These are phyloP conservation scores for Eleusine indica DNA, from an alignment of 176 grass and related monocot genomes.

Conservation along the genomic window DNA sequence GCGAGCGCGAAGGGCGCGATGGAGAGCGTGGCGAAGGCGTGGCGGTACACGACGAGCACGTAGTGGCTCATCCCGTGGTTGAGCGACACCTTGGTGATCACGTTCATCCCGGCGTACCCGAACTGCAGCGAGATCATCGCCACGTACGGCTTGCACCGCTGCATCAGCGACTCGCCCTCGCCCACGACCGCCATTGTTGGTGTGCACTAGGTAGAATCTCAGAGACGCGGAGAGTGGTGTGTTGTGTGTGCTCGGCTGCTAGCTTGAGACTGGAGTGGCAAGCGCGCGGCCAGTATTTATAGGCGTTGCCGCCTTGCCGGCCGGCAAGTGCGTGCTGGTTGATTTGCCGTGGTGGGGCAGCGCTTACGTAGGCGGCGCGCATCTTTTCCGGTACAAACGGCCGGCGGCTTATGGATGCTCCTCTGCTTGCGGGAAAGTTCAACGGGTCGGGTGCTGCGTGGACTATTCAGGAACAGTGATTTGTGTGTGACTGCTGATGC, in stretches of 20 bases:
- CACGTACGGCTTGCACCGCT: slow-evolving; percentile 85
- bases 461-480: background rate
- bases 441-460: background rate
- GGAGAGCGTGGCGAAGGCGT: slow-evolving; percentile 96
- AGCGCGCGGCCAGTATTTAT: slow-evolving; percentile 37
- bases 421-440: slow-evolving; percentile 6
- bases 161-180: slow-evolving; percentile 51
- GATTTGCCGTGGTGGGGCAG: slow-evolving; percentile 31
- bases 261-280: slow-evolving; percentile 31
- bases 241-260: background rate
- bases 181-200: background rate
- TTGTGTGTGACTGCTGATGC: background rate
- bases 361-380: slow-evolving; percentile 10
- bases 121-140: slow-evolving; percentile 99
- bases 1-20: slow-evolving; percentile 94
- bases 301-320: background rate
- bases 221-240: background rate
- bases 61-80: slow-evolving; percentile 99
- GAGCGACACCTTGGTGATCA: slow-evolving; percentile 98
- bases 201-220: background rate
- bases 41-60: slow-evolving; percentile 97
- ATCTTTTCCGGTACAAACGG: background rate
- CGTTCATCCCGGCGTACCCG: slow-evolving; percentile 98
- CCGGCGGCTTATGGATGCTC: background rate
- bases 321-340: background rate